Conservation (phyloP, 2,329 filamentous ascomycete genomes). For the Claviceps cyperi region DNA sequence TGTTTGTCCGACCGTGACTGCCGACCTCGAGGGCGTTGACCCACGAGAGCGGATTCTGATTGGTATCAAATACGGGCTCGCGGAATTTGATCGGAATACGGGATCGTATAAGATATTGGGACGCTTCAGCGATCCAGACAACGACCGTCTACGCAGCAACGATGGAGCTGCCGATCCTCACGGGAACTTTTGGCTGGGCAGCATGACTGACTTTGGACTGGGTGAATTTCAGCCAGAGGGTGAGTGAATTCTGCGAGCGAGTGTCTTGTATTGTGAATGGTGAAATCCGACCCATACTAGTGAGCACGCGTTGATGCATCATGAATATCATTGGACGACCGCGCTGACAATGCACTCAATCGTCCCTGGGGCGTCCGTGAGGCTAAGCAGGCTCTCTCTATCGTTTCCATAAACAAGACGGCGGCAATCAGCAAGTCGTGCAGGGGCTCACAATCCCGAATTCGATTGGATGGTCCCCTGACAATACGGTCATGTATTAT, state of each 20-base stretch:
- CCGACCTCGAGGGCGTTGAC: conserved; percentile 57
- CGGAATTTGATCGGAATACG: conserved; percentile 53
- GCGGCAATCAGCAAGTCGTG: conserved; percentile 44
- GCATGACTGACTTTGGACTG: conserved; percentile 61
- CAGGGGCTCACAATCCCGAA: conserved; percentile 66
- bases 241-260: conserved; percentile 14
- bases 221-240: conserved; percentile 47
- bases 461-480: conserved; percentile 65
- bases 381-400: conserved; percentile 49
- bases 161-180: conserved; percentile 70
- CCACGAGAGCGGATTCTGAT: conserved; percentile 53
- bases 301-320: background rate
- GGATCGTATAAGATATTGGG: conserved; percentile 39
- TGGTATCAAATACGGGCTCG: conserved; percentile 69
- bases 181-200: conserved; percentile 73
- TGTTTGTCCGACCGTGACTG: conserved; percentile 50
- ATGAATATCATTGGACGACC: background rate
- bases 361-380: background rate
- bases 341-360: background rate
- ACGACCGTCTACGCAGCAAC: conserved; percentile 52
- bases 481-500: conserved; percentile 64
- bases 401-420: conserved; percentile 46
- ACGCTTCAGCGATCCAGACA: conserved; percentile 29
- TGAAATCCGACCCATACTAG: background rate
- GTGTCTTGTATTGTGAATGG: too few species aligned